Conservation (phyloP, 2,329 filamentous ascomycete genomes). For the Pezicula carpinea region DNA sequence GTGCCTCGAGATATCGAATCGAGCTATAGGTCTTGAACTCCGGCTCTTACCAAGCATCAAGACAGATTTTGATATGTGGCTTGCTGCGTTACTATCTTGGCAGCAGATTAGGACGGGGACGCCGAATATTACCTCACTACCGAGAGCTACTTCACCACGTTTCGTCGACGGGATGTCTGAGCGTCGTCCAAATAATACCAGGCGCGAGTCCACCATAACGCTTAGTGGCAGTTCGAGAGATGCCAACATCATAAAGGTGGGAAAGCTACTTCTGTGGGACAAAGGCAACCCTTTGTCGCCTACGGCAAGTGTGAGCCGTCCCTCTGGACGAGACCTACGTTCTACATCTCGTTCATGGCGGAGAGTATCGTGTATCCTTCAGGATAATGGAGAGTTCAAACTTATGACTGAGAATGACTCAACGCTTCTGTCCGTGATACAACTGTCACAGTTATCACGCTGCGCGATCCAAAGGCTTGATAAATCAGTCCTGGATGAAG, state of each 20-base stretch:
- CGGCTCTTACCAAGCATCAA: constrained; percentile 59
- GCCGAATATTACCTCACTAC: constrained; percentile 12
- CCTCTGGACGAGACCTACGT: constrained; percentile 52
- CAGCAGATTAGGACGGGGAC: constrained; percentile 60
- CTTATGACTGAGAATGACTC: constrained; percentile 83
- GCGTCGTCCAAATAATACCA: constrained; percentile 28
- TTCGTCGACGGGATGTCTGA: constrained; percentile 10
- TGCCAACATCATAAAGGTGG: constrained; percentile 88
- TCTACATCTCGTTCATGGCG: constrained; percentile 66
- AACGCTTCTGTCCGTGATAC: constrained; percentile 74
- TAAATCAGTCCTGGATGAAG: constrained; percentile 83
- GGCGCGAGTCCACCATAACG: constrained; percentile 40
- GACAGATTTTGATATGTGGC: constrained; percentile 72
- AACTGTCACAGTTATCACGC: constrained; percentile 82
- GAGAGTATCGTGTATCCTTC: constrained; percentile 84
- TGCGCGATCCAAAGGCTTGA: constrained; percentile 89
- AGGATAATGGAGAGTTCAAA: constrained; percentile 93
- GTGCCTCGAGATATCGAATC: constrained; percentile 51
- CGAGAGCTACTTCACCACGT: constrained; percentile 8
- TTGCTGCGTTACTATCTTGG: constrained; percentile 77
- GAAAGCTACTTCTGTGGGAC: constrained; percentile 88
- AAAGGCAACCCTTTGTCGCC: constrained; percentile 56
- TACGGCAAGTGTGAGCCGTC: constrained; percentile 43
- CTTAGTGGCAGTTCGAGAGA: constrained; percentile 64
- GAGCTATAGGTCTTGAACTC: constrained; percentile 53